Percentiles rank a stretch among this genome's conserved stretches.
These are phyloP conservation scores for Kwoniella mangroviensis DNA, from an alignment of 768 basidiomycete species.

Conservation along the genomic window DNA sequence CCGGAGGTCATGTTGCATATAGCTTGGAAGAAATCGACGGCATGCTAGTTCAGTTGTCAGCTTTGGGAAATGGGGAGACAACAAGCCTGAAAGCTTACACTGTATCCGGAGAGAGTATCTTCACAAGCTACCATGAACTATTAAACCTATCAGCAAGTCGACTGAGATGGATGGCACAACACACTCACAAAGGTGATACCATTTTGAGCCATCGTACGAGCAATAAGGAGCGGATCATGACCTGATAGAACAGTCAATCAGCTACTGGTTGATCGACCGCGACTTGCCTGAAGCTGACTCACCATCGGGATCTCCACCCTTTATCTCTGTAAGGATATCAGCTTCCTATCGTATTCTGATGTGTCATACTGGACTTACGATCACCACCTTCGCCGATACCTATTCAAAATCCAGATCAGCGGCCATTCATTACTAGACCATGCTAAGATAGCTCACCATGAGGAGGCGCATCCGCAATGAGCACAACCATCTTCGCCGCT, in stretches of 20 bases:
- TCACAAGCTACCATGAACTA: slow-evolving; percentile 99
- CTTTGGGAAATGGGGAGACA: neutral
- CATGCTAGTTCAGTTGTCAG: slow-evolving; percentile 54
- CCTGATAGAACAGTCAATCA: slow-evolving; percentile 53
- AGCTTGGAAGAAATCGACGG: slow-evolving; percentile 84
- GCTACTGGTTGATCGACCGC: neutral
- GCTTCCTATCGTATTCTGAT: neutral
- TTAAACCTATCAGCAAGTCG: slow-evolving; percentile 2
- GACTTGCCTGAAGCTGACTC: slow-evolving; percentile 17
- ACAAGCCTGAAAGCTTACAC: slow-evolving; percentile 29
- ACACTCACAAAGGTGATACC: slow-evolving; percentile 83
- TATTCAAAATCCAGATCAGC: neutral
- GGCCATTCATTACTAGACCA: no score
- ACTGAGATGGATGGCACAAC: neutral
- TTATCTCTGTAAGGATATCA: slow-evolving; percentile 68
- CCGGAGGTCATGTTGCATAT: slow-evolving; percentile 91
- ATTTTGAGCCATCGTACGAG: slow-evolving; percentile 82
- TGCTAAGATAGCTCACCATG: slow-evolving; percentile 65
- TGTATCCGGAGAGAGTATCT: slow-evolving; percentile 62
- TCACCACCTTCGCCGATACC: slow-evolving; percentile 92
- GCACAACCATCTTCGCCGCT: slow-evolving; percentile 93
- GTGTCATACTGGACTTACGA: slow-evolving; percentile 62
- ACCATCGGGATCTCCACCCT: slow-evolving; percentile 89
- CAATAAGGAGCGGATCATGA: slow-evolving; percentile 83
- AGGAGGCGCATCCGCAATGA: slow-evolving; percentile 96